Base-by-base conservation (phyloP, 2,329 filamentous ascomycete species). In the Ophiocordyceps camponoti-leonardi region DNA sequence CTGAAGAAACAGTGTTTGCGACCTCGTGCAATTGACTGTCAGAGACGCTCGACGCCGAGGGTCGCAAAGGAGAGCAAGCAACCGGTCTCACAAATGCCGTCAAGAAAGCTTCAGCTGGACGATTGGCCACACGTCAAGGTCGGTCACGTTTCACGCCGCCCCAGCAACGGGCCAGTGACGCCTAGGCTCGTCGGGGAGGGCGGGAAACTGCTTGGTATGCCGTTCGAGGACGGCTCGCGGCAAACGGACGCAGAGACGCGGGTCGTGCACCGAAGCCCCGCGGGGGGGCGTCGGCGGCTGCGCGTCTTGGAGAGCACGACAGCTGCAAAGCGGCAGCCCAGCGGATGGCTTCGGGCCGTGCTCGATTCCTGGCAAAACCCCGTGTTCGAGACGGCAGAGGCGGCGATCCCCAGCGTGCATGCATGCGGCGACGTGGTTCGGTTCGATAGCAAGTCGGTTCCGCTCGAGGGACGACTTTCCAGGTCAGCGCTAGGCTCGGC, bases 351-450 rank as follows among this genome's bases (percentile, higher is more conserved):
- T 3, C 65, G 69, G 10, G 63, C 69, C 7, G 53, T 90, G 7
- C 60, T 86, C 1, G 59, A 68, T 33, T 67, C 66, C 10, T 94
- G 86, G 85, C 62, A 81, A 10, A 94, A 88, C 48, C 85, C 86
- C 0, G 66, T 85, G 0, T 94, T 93, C 57, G 62, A 70, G n/a
- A 55, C 58, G 4, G 58, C 60, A 0, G 65, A 77, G 45, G 51
- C 60, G 2, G 51, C 58, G 0, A 69, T 80, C 20, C 73, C 71
- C 6, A 60, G 57, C 4, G 46, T 68, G 4, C 35, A 39, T 10
- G 23, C 23, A 18, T 23, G 16, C 4, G 23, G 20, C 5, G 16
- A 28, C 6, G 20, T 23, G 13, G 46, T 61, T 23, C 44, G 58
- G 16, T 58, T 62, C 35, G 58, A 64, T 23, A 56, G 42, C 42